Conservation (phyloP, 2,329 filamentous ascomycete genomes). For the Monosporascus sp. region DNA sequence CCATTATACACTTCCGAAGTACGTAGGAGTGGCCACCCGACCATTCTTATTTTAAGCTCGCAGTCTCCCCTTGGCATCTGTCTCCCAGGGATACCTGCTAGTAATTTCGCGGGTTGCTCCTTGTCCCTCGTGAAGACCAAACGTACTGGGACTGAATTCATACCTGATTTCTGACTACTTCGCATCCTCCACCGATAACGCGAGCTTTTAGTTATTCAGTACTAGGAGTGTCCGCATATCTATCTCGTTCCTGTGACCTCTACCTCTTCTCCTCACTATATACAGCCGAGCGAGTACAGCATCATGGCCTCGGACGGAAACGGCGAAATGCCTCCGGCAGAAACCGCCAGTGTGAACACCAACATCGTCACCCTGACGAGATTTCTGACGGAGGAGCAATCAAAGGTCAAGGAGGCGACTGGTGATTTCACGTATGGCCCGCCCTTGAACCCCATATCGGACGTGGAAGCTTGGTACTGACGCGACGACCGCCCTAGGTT, state of each 20-base stretch:
- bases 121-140: no score
- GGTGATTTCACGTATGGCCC: slow-evolving; percentile 90
- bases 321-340: slow-evolving; percentile 27
- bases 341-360: slow-evolving; percentile 83
- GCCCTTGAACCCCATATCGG: not conserved
- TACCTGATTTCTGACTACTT: no score
- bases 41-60: not conserved
- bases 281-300: not conserved
- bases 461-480: slow-evolving; percentile 4
- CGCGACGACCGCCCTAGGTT: slow-evolving; percentile 51
- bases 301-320: slow-evolving; percentile 22
- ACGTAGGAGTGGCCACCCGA: not conserved
- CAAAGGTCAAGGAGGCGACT: slow-evolving; percentile 87
- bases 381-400: slow-evolving; percentile 93
- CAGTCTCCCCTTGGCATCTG: not conserved
- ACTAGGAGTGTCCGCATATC: no score
- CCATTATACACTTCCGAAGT: no score
- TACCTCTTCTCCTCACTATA: no score
- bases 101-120: no score
- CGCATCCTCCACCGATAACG: no score
- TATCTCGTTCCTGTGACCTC: no score
- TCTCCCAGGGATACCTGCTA: not conserved
- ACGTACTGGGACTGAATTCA: no score
- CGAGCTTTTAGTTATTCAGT: no score
- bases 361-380: slow-evolving; percentile 93